Evolutionary conservation across 1,284 basidiomycete genomes (phyloP).

Genomic region (Xerocomus tenax): DNA sequence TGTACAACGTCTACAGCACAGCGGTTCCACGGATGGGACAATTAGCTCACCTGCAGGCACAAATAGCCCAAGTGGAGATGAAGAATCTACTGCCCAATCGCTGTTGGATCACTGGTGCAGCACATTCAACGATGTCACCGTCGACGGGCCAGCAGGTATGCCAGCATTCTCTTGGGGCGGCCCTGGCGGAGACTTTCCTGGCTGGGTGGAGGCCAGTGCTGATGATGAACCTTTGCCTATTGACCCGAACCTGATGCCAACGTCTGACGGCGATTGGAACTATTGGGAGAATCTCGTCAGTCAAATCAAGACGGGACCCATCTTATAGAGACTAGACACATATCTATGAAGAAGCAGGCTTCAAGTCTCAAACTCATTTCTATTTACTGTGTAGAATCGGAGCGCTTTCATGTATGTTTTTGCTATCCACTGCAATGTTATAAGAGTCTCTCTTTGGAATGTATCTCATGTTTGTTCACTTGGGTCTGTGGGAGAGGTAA

Average conservation of each 20-base stretch:
- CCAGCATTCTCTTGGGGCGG: slow-evolving; percentile 56
- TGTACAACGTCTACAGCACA: slow-evolving; percentile 55
- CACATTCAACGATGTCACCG: slow-evolving; percentile 54
- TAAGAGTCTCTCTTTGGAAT: neutral
- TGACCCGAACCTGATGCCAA: slow-evolving; percentile 39
- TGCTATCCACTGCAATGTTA: slow-evolving; percentile 1
- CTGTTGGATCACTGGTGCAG: slow-evolving; percentile 76
- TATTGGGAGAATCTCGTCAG: slow-evolving; percentile 77
- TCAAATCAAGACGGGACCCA: slow-evolving; percentile 52
- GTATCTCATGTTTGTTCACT: neutral
- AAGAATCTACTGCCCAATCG: slow-evolving; percentile 66
- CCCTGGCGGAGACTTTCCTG: slow-evolving; percentile 49
- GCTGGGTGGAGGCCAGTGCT: slow-evolving; percentile 45
- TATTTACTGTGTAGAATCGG: slow-evolving; percentile 7
- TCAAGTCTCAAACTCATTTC: slow-evolving; percentile 1
- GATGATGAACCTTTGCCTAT: slow-evolving; percentile 24
- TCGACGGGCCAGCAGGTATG: slow-evolving; percentile 45
- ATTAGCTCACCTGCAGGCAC: slow-evolving; percentile 47
- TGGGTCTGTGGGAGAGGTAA: neutral
- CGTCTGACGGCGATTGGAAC: slow-evolving; percentile 62
- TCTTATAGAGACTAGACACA: slow-evolving; percentile 20
- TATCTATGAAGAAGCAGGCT: slow-evolving; percentile 9
- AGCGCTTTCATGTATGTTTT: slow-evolving; percentile 10
- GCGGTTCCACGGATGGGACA: slow-evolving; percentile 34
- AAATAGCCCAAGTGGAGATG: slow-evolving; percentile 61